A percentile compares a stretch with the other conserved stretches of the same genome.
Conservation (phyloP, 2,329 filamentous ascomycete genomes). For the Aspergillus costaricaensis region DNA sequence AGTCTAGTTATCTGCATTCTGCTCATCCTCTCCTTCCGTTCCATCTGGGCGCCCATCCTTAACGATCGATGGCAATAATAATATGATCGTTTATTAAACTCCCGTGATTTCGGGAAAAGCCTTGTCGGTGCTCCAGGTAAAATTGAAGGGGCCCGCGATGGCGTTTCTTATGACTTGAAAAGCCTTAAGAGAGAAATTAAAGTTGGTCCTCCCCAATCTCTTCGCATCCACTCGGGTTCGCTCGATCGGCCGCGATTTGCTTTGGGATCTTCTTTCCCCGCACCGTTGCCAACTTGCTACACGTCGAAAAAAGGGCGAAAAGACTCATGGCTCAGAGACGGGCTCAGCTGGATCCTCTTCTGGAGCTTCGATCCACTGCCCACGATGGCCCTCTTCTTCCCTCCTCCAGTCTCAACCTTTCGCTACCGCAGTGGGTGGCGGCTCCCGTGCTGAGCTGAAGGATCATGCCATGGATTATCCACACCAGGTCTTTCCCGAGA, state of each 20-base stretch:
- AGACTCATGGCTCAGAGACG: no score
- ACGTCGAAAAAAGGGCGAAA: neutral
- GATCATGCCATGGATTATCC: constrained; percentile 7
- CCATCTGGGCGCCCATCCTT: neutral
- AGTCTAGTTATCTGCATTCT: neutral
- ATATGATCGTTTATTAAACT: neutral
- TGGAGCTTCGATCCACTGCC: constrained; percentile 4
- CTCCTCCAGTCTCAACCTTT: neutral
- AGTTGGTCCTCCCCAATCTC: constrained; percentile 22
- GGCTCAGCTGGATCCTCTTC: constrained; percentile 5
- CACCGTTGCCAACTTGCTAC: constrained; percentile 20
- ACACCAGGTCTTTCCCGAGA: constrained; percentile 2
- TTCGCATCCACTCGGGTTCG: constrained; percentile 16
- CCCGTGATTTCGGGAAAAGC: neutral
- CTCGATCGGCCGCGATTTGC: constrained; percentile 22
- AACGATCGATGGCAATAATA: neutral
- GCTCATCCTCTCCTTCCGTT: neutral
- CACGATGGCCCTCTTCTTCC: neutral
- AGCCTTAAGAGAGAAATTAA: constrained; percentile 22
- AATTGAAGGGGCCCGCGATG: constrained; percentile 17
- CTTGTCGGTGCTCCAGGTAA: constrained; percentile 3
- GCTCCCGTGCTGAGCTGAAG: constrained; percentile 4
- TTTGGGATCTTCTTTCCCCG: constrained; percentile 26
- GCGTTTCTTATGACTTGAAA: constrained; percentile 18
- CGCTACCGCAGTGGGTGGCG: neutral